Conservation (phyloP, 2,329 filamentous ascomycete species). For the Metarhizium album region DNA sequence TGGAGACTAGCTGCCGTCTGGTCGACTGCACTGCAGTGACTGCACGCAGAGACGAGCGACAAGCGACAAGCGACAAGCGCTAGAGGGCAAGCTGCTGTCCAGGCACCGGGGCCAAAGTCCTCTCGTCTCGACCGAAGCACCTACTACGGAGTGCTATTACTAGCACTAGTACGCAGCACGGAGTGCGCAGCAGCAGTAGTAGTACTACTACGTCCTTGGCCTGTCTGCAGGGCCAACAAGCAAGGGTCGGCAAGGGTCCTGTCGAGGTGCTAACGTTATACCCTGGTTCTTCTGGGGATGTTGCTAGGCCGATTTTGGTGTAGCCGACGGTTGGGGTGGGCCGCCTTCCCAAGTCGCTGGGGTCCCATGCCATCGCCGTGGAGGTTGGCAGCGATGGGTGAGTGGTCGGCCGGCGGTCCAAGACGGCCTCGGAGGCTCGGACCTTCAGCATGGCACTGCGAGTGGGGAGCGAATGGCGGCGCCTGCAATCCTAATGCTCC, state of each 20-base stretch:
- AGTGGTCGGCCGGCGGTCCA: background rate
- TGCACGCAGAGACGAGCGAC: no score
- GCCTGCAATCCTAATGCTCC: background rate
- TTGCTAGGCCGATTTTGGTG: slow-evolving; percentile 5
- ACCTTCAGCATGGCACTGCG: background rate
- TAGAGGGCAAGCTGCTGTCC: no score
- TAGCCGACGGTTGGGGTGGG: background rate
- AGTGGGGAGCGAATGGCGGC: background rate
- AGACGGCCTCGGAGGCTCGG: background rate
- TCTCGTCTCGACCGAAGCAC: no score
- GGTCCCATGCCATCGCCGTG: background rate
- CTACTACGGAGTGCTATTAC: no score
- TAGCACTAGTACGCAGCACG: no score
- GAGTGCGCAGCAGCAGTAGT: no score
- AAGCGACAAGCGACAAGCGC: no score
- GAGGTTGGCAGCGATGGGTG: background rate
- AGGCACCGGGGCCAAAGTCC: no score
- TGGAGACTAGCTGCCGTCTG: background rate
- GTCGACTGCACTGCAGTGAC: no score
- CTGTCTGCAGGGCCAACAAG: background rate
- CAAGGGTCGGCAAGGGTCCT: background rate
- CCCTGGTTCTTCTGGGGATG: slow-evolving; percentile 2
- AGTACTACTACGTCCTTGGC: background rate
- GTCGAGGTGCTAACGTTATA: slow-evolving; percentile 2
- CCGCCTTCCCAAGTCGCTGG: background rate